Conservation (phyloP, 2,329 filamentous ascomycete species). For the Nemania serpens region DNA sequence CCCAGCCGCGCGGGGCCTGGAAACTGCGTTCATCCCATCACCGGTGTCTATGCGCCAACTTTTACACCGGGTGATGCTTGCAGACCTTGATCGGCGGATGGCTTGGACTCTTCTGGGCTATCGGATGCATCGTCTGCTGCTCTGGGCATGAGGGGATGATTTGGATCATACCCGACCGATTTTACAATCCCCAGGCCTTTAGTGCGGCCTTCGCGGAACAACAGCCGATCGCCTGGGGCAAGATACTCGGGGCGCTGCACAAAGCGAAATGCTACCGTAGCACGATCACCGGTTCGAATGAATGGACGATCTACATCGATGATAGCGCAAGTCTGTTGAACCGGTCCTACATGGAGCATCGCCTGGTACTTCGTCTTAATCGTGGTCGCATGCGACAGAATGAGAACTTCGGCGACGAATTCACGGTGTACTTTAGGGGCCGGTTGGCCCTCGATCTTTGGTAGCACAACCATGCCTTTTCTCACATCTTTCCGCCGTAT, state of each 20-base stretch:
- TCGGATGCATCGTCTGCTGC: slow-evolving; percentile 23
- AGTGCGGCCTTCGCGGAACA: slow-evolving; percentile 93
- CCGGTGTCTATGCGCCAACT: slow-evolving; percentile 27
- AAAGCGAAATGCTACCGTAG: slow-evolving; percentile 91
- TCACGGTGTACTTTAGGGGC: slow-evolving; percentile 73
- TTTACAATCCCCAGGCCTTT: slow-evolving; percentile 97
- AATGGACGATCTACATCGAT: slow-evolving; percentile 97
- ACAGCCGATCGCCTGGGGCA: slow-evolving; percentile 81
- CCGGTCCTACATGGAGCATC: slow-evolving; percentile 94
- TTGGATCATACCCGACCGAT: slow-evolving; percentile 80
- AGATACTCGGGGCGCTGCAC: slow-evolving; percentile 94
- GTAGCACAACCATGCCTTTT: slow-evolving; percentile 96
- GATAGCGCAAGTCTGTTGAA: slow-evolving; percentile 94
- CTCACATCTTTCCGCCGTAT: slow-evolving; percentile 89
- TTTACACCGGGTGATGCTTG: slow-evolving; percentile 28
- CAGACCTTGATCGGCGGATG: slow-evolving; percentile 23
- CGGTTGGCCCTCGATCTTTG: slow-evolving; percentile 75
- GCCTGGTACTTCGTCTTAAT: slow-evolving; percentile 98
- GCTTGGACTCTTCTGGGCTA: slow-evolving; percentile 20
- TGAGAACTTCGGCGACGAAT: slow-evolving; percentile 86
- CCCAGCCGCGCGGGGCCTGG: background rate
- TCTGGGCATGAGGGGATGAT: slow-evolving; percentile 47
- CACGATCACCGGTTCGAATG: slow-evolving; percentile 93
- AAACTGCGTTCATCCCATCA: background rate
- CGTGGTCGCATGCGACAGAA: slow-evolving; percentile 93